These are phyloP conservation scores for Gyromitra esculenta DNA, from an alignment of 2,329 filamentous ascomycete species.

Conservation along the genomic window DNA sequence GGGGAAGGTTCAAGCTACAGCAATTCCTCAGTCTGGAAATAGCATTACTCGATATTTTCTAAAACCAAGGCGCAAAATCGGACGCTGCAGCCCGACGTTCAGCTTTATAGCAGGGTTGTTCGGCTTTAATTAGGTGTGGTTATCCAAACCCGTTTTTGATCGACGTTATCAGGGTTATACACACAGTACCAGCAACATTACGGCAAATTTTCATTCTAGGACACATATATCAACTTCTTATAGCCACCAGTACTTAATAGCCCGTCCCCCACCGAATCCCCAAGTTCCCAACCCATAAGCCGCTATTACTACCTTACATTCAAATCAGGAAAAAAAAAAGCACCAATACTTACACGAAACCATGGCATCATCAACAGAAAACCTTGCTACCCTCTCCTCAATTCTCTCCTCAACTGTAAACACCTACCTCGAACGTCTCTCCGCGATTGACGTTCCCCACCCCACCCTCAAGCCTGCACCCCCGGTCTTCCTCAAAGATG, in stretches of 20 bases:
- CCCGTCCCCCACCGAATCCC: background rate
- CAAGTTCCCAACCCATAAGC: background rate
- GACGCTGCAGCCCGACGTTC: background rate
- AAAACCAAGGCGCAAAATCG: background rate
- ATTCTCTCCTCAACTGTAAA: slow-evolving; percentile 16
- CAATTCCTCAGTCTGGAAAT: background rate
- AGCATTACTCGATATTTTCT: background rate
- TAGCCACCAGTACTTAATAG: background rate
- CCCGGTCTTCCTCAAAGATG: slow-evolving; percentile 7
- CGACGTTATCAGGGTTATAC: background rate
- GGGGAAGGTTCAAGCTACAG: background rate
- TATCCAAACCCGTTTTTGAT: background rate
- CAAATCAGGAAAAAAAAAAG: background rate
- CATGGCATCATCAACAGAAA: slow-evolving; percentile 26
- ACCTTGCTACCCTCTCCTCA: slow-evolving; percentile 12
- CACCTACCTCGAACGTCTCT: slow-evolving; percentile 14
- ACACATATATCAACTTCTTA: background rate
- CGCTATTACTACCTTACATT: background rate
- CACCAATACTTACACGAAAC: background rate
- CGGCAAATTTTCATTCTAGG: background rate
- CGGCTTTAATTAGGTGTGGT: background rate
- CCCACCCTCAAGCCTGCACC: slow-evolving; percentile 22
- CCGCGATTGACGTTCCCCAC: background rate
- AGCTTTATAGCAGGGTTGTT: background rate
- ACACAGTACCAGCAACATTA: background rate